phyloP scores from a whole-genome alignment of 78 protist species.

The Dictyostelium discoideum region DNA sequence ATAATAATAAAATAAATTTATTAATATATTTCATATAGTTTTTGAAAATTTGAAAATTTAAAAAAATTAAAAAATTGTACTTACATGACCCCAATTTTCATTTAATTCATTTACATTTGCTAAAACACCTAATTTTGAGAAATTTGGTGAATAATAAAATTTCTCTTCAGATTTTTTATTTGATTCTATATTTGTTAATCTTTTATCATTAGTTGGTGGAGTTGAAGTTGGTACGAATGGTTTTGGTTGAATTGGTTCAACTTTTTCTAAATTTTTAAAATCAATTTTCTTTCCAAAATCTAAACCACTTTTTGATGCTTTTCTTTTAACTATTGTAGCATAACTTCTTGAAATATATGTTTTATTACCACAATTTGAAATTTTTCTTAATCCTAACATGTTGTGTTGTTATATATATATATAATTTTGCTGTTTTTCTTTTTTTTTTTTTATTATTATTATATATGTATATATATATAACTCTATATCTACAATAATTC shows the following conservation, averaged over 20 bases:
- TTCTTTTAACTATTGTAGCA: background rate
- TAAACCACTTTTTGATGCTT: background rate
- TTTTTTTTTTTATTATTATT: too few relatives aligned
- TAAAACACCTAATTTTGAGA: constrained; percentile 40
- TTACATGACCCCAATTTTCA: constrained; percentile 65
- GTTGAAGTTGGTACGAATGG: background rate
- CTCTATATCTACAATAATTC: background rate
- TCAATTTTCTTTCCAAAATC: constrained; percentile 17
- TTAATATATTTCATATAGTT: background rate
- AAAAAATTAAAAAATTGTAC: too few relatives aligned
- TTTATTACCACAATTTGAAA: background rate
- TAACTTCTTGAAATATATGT: background rate
- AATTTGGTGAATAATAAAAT: constrained; percentile 33
- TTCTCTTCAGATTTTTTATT: background rate
- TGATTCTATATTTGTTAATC: background rate
- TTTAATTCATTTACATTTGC: constrained; percentile 12
- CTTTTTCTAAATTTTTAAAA: background rate
- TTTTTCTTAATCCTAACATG: constrained; percentile 18
- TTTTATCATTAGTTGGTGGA: background rate
- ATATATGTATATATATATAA: too few relatives aligned
- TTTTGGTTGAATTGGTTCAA: constrained; percentile 33
- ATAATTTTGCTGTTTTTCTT: background rate
- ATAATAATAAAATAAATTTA: background rate
- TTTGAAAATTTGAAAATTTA: too few relatives aligned
- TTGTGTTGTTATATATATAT: background rate